phyloP scores from a whole-genome alignment of 148 eudicot species.

The Persicaria maculosa region DNA sequence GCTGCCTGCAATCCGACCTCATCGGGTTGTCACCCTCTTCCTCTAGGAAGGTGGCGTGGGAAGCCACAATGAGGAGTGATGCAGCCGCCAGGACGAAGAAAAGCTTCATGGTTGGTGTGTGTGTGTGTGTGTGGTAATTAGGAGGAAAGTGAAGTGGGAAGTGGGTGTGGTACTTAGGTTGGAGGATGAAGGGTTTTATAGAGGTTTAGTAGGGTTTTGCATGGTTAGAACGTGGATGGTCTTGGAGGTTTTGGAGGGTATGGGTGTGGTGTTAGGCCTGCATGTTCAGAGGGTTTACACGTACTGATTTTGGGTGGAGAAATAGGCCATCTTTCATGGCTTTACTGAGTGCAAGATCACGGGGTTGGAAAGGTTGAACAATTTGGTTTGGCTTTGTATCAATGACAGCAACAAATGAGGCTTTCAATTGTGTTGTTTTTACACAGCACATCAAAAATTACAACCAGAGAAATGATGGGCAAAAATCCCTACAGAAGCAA shows the following conservation, averaged over 20 bases:
- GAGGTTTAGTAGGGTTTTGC: too few species aligned
- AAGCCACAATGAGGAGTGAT: conserved; percentile 8
- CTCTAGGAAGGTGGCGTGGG: conserved; percentile 9
- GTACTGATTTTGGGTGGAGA: neutral
- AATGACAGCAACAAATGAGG: neutral
- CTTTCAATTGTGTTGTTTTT: neutral
- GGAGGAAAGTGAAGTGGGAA: too few species aligned
- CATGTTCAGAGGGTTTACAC: conserved; percentile 18
- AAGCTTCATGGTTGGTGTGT: neutral
- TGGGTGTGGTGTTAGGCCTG: conserved; percentile 12
- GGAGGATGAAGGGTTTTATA: too few species aligned
- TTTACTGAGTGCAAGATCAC: neutral
- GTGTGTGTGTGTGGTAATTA: too few species aligned
- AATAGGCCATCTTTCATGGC: too few species aligned
- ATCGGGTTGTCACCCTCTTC: neutral
- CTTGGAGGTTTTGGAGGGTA: too few species aligned
- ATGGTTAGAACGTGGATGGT: too few species aligned
- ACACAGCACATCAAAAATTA: neutral
- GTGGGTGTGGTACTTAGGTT: too few species aligned
- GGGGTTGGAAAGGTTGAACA: neutral
- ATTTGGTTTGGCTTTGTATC: neutral
- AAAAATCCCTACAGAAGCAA: too few species aligned
- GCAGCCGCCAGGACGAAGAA: conserved; percentile 5
- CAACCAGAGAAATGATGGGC: too few species aligned
- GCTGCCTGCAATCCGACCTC: conserved; percentile 23